Evolutionary conservation across 1,284 basidiomycete genomes (phyloP).

Genomic region (Neonothopanus nambi): DNA sequence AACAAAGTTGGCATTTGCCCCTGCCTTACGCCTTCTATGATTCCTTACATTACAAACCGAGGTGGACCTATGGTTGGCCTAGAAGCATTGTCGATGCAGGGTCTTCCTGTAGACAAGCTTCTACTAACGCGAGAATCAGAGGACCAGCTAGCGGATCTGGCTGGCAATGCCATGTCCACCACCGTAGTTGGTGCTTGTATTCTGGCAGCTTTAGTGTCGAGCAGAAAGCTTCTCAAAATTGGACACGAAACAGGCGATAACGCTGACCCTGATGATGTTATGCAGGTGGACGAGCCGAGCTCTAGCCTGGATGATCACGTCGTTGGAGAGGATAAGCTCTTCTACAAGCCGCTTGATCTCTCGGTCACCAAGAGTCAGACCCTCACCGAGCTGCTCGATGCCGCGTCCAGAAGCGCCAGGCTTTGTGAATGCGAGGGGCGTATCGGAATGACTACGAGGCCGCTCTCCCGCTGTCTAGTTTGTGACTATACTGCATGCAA

Average conservation of each 20-base stretch:
- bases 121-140: conserved; percentile 91
- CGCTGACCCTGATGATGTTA: conserved; percentile 36
- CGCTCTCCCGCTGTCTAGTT: conserved; percentile 71
- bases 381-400: conserved; percentile 58
- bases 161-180: conserved; percentile 96
- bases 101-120: conserved; percentile 89
- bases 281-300: conserved; percentile 45
- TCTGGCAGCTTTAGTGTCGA: conserved; percentile 76
- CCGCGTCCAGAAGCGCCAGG: conserved; percentile 73
- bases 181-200: conserved; percentile 94
- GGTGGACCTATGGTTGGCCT: conserved; percentile 96
- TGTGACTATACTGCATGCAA: conserved; percentile 83
- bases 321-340: conserved; percentile 69
- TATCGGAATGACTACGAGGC: conserved; percentile 70
- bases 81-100: conserved; percentile 92
- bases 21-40: conserved; percentile 95
- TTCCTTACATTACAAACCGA: conserved; percentile 93
- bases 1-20: conserved; percentile 84
- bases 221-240: conserved; percentile 61
- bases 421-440: conserved; percentile 91
- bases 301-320: conserved; percentile 49
- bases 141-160: conserved; percentile 92
- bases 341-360: conserved; percentile 66
- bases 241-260: conserved; percentile 54
- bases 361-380: conserved; percentile 51